A percentile compares a stretch with the other conserved stretches of the same genome.
phyloP scores from a whole-genome alignment of 352 stramenopile genomes.

The Phytophthora rubi region DNA sequence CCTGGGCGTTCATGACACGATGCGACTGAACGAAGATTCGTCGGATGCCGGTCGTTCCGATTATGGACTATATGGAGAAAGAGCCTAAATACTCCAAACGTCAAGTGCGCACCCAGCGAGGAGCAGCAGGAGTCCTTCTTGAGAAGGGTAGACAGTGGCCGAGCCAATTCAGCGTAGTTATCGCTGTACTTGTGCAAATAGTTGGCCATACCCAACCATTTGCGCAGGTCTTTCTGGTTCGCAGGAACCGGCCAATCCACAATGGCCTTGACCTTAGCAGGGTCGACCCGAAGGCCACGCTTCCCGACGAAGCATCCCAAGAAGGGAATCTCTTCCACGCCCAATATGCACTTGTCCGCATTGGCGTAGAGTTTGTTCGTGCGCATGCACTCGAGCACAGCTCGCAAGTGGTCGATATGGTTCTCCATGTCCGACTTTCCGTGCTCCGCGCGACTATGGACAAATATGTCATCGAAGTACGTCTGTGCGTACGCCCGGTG shows the following conservation, averaged over 20 bases:
- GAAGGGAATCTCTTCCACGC: background rate
- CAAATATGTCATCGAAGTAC: no score
- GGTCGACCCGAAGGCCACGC: background rate
- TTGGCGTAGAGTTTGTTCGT: background rate
- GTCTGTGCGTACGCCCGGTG: no score
- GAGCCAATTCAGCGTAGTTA: background rate
- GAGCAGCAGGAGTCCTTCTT: background rate
- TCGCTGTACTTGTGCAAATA: background rate
- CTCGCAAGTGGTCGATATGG: background rate
- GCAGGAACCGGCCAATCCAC: background rate
- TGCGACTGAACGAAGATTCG: no score
- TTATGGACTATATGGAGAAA: no score
- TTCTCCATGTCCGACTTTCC: no score
- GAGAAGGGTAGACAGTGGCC: background rate
- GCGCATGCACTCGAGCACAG: background rate
- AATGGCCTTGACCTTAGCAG: background rate
- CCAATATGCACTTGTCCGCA: no score
- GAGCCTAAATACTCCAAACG: no score
- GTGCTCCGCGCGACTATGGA: no score
- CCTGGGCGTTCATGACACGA: no score
- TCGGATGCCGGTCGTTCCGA: no score
- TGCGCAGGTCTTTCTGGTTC: background rate
- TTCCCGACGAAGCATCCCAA: background rate
- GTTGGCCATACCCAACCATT: background rate
- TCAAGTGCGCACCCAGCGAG: no score